Evolutionary conservation across 2,329 filamentous ascomycete genomes (phyloP).

Genomic region (Tolypocladium nubicola): DNA sequence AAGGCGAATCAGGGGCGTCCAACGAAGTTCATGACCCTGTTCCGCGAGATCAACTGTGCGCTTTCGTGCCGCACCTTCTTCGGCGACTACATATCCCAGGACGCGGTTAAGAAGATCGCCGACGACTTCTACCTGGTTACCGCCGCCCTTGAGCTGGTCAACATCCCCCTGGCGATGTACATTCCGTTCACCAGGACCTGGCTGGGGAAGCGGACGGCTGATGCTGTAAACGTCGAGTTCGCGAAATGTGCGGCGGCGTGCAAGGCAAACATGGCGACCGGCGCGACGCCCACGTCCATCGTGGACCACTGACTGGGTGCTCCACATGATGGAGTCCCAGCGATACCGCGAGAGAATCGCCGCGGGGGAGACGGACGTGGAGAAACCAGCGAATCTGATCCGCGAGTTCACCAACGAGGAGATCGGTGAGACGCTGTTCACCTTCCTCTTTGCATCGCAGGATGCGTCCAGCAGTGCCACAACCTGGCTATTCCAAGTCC

Average conservation of each 20-base stretch:
- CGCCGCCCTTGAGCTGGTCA: conserved; percentile 69
- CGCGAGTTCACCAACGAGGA: conserved; percentile 39
- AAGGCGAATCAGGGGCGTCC: conserved; percentile 40
- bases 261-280: conserved; percentile 60
- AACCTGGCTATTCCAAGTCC: conserved; percentile 40
- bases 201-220: conserved; percentile 65
- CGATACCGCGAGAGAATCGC: conserved; percentile 54
- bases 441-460: conserved; percentile 42
- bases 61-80: conserved; percentile 72
- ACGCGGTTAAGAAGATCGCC: conserved; percentile 61
- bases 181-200: conserved; percentile 67
- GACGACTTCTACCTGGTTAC: conserved; percentile 74
- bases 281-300: conserved; percentile 59
- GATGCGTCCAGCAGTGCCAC: conserved; percentile 43
- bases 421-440: conserved; percentile 39
- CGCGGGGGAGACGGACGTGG: conserved; percentile 34
- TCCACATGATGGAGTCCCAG: conserved; percentile 62
- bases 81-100: conserved; percentile 66
- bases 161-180: conserved; percentile 59
- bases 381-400: conserved; percentile 35
- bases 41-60: conserved; percentile 71
- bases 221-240: conserved; percentile 62
- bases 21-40: conserved; percentile 57
- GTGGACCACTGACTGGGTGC: conserved; percentile 72
- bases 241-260: conserved; percentile 60